These are phyloP conservation scores for Pseudogymnoascus sp. DNA, from an alignment of 2,329 filamentous ascomycete species.

Conservation along the genomic window DNA sequence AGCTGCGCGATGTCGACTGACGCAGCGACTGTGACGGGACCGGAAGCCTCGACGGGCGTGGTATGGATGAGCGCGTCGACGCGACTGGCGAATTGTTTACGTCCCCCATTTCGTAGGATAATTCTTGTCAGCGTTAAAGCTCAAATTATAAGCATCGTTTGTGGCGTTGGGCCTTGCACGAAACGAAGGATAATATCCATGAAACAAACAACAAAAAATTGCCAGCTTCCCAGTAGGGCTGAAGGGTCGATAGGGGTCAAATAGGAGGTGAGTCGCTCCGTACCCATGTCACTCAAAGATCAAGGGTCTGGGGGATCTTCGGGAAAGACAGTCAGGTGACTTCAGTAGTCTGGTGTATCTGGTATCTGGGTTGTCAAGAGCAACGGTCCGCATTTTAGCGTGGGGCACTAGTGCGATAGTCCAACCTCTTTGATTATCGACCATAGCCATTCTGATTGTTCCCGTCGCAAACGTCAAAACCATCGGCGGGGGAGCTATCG, in stretches of 20 bases:
- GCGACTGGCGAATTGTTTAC: constrained; percentile 6
- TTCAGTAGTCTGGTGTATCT: neutral
- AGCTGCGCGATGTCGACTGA: neutral
- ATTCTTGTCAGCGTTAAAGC: constrained; percentile 10
- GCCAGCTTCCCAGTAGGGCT: neutral
- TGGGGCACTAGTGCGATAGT: neutral
- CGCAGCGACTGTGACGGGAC: constrained; percentile 26
- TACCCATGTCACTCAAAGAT: constrained; percentile 1
- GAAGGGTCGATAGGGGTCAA: constrained; percentile 3
- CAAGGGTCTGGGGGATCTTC: constrained; percentile 2
- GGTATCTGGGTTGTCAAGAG: constrained; percentile 1
- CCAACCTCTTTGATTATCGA: constrained; percentile 6
- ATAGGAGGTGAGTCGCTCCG: neutral
- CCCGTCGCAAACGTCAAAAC: constrained; percentile 1
- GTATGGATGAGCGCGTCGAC: constrained; percentile 29
- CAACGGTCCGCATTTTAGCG: constrained; percentile 7
- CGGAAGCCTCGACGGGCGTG: constrained; percentile 45
- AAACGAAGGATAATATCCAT: neutral
- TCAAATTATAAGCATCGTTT: neutral
- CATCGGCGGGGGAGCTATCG: neutral
- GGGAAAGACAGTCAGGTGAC: neutral
- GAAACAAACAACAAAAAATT: neutral
- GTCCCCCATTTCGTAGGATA: constrained; percentile 7
- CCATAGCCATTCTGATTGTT: constrained; percentile 7
- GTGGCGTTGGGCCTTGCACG: neutral